Percentiles rank a stretch among this genome's conserved stretches.
phyloP scores from a whole-genome alignment of 768 basidiomycete species.

The Hericium alpestre region DNA sequence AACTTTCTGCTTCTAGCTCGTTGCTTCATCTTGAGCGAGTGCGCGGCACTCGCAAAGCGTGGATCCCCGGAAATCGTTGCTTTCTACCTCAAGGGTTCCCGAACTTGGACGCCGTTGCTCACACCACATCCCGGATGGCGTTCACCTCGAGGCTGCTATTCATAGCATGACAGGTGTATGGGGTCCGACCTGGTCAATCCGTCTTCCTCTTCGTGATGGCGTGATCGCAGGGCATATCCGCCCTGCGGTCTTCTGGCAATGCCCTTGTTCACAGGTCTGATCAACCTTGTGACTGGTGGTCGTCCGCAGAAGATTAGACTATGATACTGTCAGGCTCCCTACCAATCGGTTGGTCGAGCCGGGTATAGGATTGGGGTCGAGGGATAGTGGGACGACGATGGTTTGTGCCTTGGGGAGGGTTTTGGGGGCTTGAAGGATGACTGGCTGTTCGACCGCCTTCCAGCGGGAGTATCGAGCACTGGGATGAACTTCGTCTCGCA shows the following conservation, averaged over 20 bases:
- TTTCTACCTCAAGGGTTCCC: background rate
- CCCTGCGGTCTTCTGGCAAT: background rate
- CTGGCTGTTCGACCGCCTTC: conserved; percentile 5
- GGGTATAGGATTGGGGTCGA: conserved; percentile 4
- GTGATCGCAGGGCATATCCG: background rate
- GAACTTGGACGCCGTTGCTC: background rate
- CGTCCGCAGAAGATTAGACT: background rate
- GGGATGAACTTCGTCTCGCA: conserved; percentile 1
- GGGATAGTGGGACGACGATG: background rate
- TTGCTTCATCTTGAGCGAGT: conserved; percentile 7
- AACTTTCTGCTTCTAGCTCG: conserved; percentile 21
- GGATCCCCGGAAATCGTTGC: conserved; percentile 1
- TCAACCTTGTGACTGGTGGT: conserved; percentile 6
- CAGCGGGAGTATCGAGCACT: conserved; percentile 9
- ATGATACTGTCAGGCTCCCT: background rate
- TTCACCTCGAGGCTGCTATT: background rate
- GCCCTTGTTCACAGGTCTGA: conserved; percentile 5
- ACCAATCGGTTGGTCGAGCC: conserved; percentile 2
- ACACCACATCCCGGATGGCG: background rate
- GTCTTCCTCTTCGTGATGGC: background rate
- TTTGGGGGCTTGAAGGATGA: conserved; percentile 12
- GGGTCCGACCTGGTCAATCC: background rate
- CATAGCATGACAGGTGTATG: background rate
- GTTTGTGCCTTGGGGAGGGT: conserved; percentile 1
- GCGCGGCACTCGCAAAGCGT: background rate